These are phyloP conservation scores for Lonicera japonica DNA, from an alignment of 129 eudicot genomes.

Conservation along the genomic window DNA sequence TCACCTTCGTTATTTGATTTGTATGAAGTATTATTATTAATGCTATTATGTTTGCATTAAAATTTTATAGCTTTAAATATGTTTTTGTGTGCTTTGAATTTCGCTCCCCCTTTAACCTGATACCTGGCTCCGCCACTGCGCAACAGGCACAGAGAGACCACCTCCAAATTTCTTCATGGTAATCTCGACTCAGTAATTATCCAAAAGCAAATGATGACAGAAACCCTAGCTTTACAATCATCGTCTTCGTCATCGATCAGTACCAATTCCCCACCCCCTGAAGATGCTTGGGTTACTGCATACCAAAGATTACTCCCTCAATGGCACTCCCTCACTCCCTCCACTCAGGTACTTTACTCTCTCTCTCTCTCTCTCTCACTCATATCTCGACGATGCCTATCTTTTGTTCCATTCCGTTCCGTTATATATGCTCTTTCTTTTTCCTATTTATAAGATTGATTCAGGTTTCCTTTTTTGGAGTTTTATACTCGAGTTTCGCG, in stretches of 20 bases:
- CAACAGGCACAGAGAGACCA: too few species aligned
- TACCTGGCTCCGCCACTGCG: too few species aligned
- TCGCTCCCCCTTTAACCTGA: too few species aligned
- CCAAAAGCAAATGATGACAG: slow-evolving; percentile 25
- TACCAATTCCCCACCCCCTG: slow-evolving; percentile 27
- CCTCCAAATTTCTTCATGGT: too few species aligned
- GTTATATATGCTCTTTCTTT: not conserved
- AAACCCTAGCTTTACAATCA: slow-evolving; percentile 38
- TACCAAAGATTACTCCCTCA: slow-evolving; percentile 27
- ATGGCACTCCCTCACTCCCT: slow-evolving; percentile 28
- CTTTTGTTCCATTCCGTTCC: not conserved
- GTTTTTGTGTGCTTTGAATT: too few species aligned
- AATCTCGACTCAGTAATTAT: too few species aligned
- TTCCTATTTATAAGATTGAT: not conserved
- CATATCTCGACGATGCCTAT: not conserved
- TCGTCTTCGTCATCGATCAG: slow-evolving; percentile 5
- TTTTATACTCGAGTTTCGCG: too few species aligned
- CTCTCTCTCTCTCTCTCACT: not conserved
- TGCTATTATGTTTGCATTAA: too few species aligned
- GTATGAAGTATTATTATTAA: too few species aligned
- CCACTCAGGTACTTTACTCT: slow-evolving; percentile 22
- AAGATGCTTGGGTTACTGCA: slow-evolving; percentile 37
- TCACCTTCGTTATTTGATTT: too few species aligned
- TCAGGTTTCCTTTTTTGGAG: too few species aligned
- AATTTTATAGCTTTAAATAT: too few species aligned